phyloP scores from a whole-genome alignment of 495 filamentous ascomycete genomes.

The Hypoxylon subgilvum region DNA sequence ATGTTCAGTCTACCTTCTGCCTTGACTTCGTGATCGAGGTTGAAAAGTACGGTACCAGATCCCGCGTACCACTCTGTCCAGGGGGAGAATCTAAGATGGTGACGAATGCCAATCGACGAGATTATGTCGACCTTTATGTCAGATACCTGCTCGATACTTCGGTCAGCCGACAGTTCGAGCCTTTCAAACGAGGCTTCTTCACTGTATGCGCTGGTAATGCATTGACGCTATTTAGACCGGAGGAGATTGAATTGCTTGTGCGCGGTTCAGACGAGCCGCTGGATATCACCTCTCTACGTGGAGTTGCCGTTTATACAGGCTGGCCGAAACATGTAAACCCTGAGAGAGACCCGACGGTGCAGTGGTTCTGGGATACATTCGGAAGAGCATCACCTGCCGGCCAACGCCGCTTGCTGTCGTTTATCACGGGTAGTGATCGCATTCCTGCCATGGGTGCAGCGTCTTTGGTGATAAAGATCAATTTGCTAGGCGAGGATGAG shows the following conservation, averaged over 20 bases:
- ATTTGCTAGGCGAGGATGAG: conserved; percentile 75
- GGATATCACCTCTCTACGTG: conserved; percentile 76
- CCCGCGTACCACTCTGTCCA: conserved; percentile 72
- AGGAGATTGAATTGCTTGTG: conserved; percentile 90
- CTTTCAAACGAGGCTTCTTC: conserved; percentile 94
- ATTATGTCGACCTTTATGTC: conserved; percentile 89
- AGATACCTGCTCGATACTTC: conserved; percentile 79
- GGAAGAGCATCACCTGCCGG: conserved; percentile 65
- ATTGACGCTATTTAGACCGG: conserved; percentile 85
- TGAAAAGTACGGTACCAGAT: conserved; percentile 75
- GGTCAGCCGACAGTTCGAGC: conserved; percentile 85
- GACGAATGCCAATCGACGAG: conserved; percentile 81
- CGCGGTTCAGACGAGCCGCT: conserved; percentile 86
- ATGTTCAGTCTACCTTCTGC: conserved; percentile 82
- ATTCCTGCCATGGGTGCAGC: conserved; percentile 92
- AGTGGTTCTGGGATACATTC: conserved; percentile 92
- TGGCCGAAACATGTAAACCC: conserved; percentile 60
- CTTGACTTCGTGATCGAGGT: conserved; percentile 81
- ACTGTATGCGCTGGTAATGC: conserved; percentile 92
- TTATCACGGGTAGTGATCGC: conserved; percentile 92
- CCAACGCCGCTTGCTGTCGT: conserved; percentile 80
- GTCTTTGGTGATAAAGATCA: conserved; percentile 74
- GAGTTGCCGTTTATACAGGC: conserved; percentile 81
- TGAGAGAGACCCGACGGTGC: conserved; percentile 65
- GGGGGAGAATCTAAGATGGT: conserved; percentile 78